Base-by-base conservation (phyloP, 2,329 filamentous ascomycete species). In the Malbranchea zuffiana region DNA sequence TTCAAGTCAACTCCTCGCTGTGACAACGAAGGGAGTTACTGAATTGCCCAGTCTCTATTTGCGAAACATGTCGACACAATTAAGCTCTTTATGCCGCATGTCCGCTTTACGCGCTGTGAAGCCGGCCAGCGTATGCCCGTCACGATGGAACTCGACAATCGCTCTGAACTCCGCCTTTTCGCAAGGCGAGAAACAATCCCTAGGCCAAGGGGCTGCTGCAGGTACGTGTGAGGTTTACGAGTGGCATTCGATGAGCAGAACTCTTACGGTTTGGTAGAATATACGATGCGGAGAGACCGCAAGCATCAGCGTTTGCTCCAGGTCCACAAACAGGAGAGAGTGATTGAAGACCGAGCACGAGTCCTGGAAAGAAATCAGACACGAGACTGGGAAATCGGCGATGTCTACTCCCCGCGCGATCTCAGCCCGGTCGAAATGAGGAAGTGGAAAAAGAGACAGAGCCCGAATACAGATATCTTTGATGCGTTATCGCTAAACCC, bases 331-430 rank as follows among this genome's bases (percentile, higher is more conserved):
- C n/a, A n/a, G n/a, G n/a, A n/a, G n/a, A n/a, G n/a, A n/a, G n/a
- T n/a, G n/a, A n/a, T n/a, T 36, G 49, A 50, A 26, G 61, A 65
- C 42, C 60, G 56, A 18, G 33, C 16, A 35, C 50, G 51, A 36
- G 48, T 50, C 3, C 46, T 67, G 28, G 57, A 65, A 41, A 56
- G 44, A 44, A 60, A 58, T 23, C 55, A 61, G 60, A 70, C 74
- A 23, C 78, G 87, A 32, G 69, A 71, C 26, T 96, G 82, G 80
- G 68, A 69, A 50, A 51, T 66, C 1, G 90, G 90, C 49, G 87
- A 96, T 55, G 71, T 95, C 35, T 96, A 96, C 63, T 74, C 86
- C 42, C 90, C 90, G 21, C 82, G 87, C 55, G 90, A 98, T 61
- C 60, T 98, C 55, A 80, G 75, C 38, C 70, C 77, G 16, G 64